A percentile compares a stretch with the other conserved stretches of the same genome.
These are phyloP conservation scores for Auricularia auricula-judae DNA, from an alignment of 768 basidiomycete species.

Conservation along the genomic window DNA sequence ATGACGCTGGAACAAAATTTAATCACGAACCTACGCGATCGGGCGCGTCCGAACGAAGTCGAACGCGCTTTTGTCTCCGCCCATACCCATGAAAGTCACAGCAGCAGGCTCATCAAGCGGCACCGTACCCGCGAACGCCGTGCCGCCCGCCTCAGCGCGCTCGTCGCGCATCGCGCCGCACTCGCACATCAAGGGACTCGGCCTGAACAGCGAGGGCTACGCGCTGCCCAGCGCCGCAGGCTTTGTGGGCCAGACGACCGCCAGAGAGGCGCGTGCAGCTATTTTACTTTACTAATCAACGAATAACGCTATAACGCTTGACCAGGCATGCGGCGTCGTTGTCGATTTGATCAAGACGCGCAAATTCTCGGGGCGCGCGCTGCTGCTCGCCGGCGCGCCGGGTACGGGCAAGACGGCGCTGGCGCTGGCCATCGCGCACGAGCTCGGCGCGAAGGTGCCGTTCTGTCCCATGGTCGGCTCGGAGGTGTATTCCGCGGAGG, in stretches of 20 bases:
- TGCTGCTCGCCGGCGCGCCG: constrained; percentile 88
- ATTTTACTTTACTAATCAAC: not conserved
- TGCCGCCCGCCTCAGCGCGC: constrained; percentile 20
- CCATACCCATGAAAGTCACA: not conserved
- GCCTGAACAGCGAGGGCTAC: constrained; percentile 72
- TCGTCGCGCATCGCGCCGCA: constrained; percentile 82
- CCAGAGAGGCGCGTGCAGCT: constrained; percentile 59
- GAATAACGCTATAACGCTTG: not conserved
- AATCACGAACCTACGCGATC: too few relatives aligned
- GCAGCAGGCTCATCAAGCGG: not conserved
- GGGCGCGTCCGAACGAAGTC: not conserved
- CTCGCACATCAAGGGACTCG: constrained; percentile 95
- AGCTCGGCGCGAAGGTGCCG: constrained; percentile 88
- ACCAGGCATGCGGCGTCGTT: constrained; percentile 80
- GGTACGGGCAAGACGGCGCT: constrained; percentile 98
- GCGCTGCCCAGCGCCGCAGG: constrained; percentile 67
- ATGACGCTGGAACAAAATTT: too few relatives aligned
- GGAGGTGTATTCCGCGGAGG: constrained; percentile 93
- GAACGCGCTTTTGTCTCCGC: not conserved
- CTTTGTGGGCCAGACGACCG: constrained; percentile 82
- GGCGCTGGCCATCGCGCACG: constrained; percentile 90
- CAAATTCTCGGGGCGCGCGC: constrained; percentile 87
- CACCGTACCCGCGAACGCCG: not conserved
- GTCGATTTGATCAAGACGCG: constrained; percentile 84
- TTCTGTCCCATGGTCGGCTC: constrained; percentile 99